Evolutionary conservation across 2,329 filamentous ascomycete genomes (phyloP), one percentile per base, ranked within the genome.

Genomic region (Microdochium paspali): DNA sequence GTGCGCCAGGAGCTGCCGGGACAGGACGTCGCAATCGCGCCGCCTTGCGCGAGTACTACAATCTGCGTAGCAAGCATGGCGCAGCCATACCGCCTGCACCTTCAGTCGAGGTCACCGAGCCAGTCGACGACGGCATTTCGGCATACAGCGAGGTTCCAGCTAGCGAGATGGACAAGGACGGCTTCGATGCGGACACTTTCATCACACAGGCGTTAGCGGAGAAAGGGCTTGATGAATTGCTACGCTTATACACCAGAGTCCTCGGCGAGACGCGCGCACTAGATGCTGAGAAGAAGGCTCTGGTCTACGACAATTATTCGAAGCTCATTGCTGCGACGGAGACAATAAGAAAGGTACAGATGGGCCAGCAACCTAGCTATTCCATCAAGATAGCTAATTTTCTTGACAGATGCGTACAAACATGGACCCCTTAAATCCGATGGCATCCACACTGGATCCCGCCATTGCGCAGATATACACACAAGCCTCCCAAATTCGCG

Each of bases 251-350:
- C 61, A 82, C 84, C 44, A 76, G 79, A 21, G 73, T 91, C 10
- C 67, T 91, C 55, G 77, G 81, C 54, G 91, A 97, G 68, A 91
- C 95, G 44, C 73, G 90, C 31, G 90, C 88, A 2, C 74, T 98
- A 18, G 93, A 97, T 60, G 91, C 91, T 23, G 93, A 98, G 74
- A 86, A 93, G 66, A 98, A 98, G 69, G 90, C 91, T 2, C 70
- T 98, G 51, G 93, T 98, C 4, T 98, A 98, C 65, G 91, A 98
- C 64, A 98, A 98, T 63, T 98, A 97, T 66, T 93, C 86, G 56
- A 97, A 97, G 68, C 70, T 98, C 55, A 96, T 98, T 55, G 80
- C 85, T n/a, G 93, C 93, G 1, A 96, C 94, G 10, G 91, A 95
- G 66, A 97, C 91, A 3, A 98, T 98, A 59, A 79, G 87, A 45